These are phyloP conservation scores for Quercus glauca DNA, from an alignment of 306 rosid species.

Conservation along the genomic window DNA sequence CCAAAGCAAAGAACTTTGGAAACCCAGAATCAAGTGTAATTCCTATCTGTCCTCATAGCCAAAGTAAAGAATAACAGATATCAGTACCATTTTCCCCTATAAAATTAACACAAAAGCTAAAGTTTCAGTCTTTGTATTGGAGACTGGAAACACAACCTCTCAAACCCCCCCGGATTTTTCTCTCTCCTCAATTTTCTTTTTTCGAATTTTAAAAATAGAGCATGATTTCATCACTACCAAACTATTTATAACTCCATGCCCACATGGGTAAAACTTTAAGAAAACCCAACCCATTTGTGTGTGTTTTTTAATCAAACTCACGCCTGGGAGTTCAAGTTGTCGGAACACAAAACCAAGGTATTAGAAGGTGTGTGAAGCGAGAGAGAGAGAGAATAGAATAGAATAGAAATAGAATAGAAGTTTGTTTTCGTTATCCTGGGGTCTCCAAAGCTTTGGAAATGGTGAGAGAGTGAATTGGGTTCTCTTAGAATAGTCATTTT, in stretches of 20 bases:
- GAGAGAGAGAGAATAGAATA: conserved; percentile 1
- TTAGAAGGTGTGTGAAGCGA: conserved; percentile 19
- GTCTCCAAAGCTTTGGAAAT: conserved; percentile 49
- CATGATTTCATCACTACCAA: conserved; percentile 71
- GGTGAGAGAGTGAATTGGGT: conserved; percentile 40
- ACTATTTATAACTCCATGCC: conserved; percentile 55
- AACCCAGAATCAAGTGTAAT: conserved; percentile 54
- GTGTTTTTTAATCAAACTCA: conserved; percentile 37
- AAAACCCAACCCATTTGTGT: conserved; percentile 32
- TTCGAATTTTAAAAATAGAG: conserved; percentile 14
- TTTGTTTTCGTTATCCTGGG: conserved; percentile 16
- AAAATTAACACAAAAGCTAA: conserved; percentile 69
- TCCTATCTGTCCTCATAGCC: conserved; percentile 55
- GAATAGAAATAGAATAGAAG: conserved; percentile 24
- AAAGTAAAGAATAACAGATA: conserved; percentile 69
- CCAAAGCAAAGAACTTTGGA: conserved; percentile 54
- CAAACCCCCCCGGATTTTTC: conserved; percentile 5
- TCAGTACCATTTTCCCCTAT: conserved; percentile 57
- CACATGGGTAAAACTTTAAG: conserved; percentile 67
- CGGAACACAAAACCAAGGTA: conserved; percentile 40
- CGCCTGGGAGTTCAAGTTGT: conserved; percentile 41
- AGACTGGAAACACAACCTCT: conserved; percentile 83
- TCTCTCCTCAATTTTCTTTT: conserved; percentile 5
- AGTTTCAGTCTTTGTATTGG: conserved; percentile 91
- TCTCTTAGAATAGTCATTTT: conserved; percentile 33